Base-by-base conservation (phyloP, 1,284 basidiomycete genomes). In the Boletellus deceptivus region DNA sequence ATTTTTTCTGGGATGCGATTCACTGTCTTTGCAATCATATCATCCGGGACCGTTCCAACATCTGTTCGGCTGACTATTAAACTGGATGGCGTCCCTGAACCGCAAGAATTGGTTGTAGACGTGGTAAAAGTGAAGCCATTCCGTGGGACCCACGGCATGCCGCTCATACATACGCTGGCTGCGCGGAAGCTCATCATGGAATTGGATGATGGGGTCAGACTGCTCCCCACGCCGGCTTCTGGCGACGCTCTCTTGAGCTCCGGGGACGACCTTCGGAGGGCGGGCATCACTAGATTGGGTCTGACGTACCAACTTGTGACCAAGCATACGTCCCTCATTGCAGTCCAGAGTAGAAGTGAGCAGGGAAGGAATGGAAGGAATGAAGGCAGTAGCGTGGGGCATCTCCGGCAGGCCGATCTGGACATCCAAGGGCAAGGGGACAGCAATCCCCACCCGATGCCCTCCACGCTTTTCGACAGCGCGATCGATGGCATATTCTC, bases 291-390 rank as follows among this genome's bases (percentile, higher is more conserved):
- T 22, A 64, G 71, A 14, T 67, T 84, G 4, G 82, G 80, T 3
- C 66, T 72, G 50, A 65, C 62, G 18, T 83, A 83, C 57, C 75
- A 78, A 52, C 70, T 85, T 29, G 73, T 70, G 0, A 83, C 75
- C 62, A 60, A 63, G 44, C 65, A 77, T 54, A 83, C 81, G 0
- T 80, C 80, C 0, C 84, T 85, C 53, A 67, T 86, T 25, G 83
- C 79, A 3, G 68, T 79, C 3, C 75, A 78, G 33, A 34, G 31
- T 17, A 63, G 61, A 17, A 43, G 48, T 1, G 63, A 56, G 39
- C 46, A n/a, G 18, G n/a, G 10, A 25, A 57, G 59, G 38, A 27
- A 18, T 7, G 38, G 44, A 27, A 40, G 34, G 10, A 38, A 18
- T 33, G 16, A 53, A 29, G 45, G 42, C 7, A 31, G 51, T 3